Evolutionary conservation across 106 monocot species (phyloP).

Genomic region (Posidonia australis): DNA sequence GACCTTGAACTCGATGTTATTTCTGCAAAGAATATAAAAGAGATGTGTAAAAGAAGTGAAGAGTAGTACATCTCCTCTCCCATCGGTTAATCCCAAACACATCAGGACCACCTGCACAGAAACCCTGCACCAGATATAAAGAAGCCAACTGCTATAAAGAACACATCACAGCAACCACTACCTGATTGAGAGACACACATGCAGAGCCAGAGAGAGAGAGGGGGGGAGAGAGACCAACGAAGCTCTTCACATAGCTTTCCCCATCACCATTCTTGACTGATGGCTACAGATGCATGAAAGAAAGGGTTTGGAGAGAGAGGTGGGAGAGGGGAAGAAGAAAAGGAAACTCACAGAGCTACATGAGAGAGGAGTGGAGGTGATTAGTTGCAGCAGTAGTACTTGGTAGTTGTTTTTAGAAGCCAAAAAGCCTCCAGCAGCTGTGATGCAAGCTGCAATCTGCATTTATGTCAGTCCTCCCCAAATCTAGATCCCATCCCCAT

Average conservation of each 20-base stretch:
- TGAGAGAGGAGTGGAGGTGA: background rate
- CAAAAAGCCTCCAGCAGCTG: background rate
- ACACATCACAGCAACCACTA: conserved; percentile 6
- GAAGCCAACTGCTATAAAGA: conserved; percentile 9
- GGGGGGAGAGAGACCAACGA: conserved; percentile 1
- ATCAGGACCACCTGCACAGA: conserved; percentile 1
- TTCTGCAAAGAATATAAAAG: no score
- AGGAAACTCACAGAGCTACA: background rate
- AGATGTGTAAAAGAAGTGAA: background rate
- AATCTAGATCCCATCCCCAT: background rate
- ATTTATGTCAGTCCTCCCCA: background rate
- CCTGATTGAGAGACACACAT: conserved; percentile 14
- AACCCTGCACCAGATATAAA: background rate
- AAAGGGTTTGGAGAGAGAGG: background rate
- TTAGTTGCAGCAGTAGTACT: background rate
- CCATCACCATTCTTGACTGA: conserved; percentile 8
- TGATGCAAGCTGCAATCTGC: background rate
- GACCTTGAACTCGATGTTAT: no score
- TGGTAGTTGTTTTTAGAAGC: conserved; percentile 4
- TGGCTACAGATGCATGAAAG: conserved; percentile 4
- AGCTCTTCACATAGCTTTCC: conserved; percentile 6
- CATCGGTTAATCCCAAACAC: background rate
- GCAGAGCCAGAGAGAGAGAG: conserved; percentile 2
- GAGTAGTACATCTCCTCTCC: background rate
- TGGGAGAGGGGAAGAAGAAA: background rate